Base-by-base conservation (phyloP, 1,139 yeast species). In the Taiozyma sp. region DNA sequence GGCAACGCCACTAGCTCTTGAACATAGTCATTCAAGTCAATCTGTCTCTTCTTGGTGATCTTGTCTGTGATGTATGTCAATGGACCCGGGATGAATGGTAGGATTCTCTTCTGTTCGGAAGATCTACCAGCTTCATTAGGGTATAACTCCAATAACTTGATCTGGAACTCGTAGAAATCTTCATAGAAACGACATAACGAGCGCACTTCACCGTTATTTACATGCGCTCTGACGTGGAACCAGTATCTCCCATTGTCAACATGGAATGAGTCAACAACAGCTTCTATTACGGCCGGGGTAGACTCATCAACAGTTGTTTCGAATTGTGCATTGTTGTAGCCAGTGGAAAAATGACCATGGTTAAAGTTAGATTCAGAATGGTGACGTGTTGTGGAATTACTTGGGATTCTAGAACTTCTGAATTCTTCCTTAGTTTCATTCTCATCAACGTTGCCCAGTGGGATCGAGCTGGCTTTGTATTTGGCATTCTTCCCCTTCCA, bases 1-100 rank as follows among this genome's bases (percentile, higher is more conserved):
- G 98, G 98, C 62, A 93, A 75, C 43, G 80, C 76, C 44, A 89
- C 77, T 58, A 93, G 75, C 54, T 85, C 87, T 49, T 83, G 77
- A 49, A 95, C 83, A 65, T 93, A 93, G 52, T 82, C 81, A 68
- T 93, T 95, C 59, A 95, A 75, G 68, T 89, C 95, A 39, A 83
- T 88, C 58, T 93, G 77, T 62, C 99, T 79, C 65, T 88, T 86
- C 60, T 85, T 84, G 16, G 97, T 87, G 50, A 91, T 85, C 48
- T 85, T 80, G 64, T 91, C 98, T 56, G 91, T 90, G 47, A 93
- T 97, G 64, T 88, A 88, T 45, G 95, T 86, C 48, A 93, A 77
- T 2, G 99, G 99, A 1, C 99, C 99, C 0, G 99, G 99, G 64
- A 95, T 91, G 56, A 87, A 89, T 5, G 99, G 99, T 54, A 93